Evolutionary conservation across 176 grass and related monocot genomes (phyloP).

Genomic region (Triticum urartu): DNA sequence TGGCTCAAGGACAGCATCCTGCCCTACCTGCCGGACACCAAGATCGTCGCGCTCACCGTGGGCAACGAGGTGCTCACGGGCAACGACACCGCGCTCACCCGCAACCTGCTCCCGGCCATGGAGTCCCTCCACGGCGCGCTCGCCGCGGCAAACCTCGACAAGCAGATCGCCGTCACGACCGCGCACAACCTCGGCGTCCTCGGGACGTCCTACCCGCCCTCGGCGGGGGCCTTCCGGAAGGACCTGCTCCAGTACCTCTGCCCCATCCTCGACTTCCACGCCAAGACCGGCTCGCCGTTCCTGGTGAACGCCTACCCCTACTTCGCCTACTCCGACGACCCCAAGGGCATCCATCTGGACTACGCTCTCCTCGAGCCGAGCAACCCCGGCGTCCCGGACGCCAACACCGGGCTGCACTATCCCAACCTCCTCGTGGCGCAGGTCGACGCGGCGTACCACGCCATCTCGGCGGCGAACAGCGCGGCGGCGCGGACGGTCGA

Average conservation of each 20-base stretch:
- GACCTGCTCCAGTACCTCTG: slow-evolving; percentile 51
- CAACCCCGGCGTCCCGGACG: slow-evolving; percentile 47
- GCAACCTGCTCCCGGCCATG: slow-evolving; percentile 54
- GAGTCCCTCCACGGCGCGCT: slow-evolving; percentile 52
- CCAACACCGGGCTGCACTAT: slow-evolving; percentile 51
- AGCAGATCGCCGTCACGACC: slow-evolving; percentile 57
- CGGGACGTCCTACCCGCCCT: slow-evolving; percentile 64
- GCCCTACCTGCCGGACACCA: slow-evolving; percentile 57
- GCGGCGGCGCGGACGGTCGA: slow-evolving; percentile 45
- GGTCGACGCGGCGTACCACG: slow-evolving; percentile 77
- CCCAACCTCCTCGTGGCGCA: slow-evolving; percentile 68
- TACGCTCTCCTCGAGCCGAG: slow-evolving; percentile 60
- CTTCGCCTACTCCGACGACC: slow-evolving; percentile 61
- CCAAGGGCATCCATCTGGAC: slow-evolving; percentile 45
- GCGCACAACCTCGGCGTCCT: slow-evolving; percentile 58
- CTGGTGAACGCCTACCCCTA: slow-evolving; percentile 79
- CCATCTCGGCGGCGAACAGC: slow-evolving; percentile 55
- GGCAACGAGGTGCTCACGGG: slow-evolving; percentile 83
- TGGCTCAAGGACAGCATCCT: slow-evolving; percentile 53
- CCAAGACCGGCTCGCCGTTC: slow-evolving; percentile 52
- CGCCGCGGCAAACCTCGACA: slow-evolving; percentile 39
- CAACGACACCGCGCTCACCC: slow-evolving; percentile 35
- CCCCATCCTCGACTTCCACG: slow-evolving; percentile 70
- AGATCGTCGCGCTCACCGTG: slow-evolving; percentile 58
- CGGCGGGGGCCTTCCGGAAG: slow-evolving; percentile 31